Base-by-base conservation (phyloP, 495 filamentous ascomycete species). In the Bacidia gigantensis region DNA sequence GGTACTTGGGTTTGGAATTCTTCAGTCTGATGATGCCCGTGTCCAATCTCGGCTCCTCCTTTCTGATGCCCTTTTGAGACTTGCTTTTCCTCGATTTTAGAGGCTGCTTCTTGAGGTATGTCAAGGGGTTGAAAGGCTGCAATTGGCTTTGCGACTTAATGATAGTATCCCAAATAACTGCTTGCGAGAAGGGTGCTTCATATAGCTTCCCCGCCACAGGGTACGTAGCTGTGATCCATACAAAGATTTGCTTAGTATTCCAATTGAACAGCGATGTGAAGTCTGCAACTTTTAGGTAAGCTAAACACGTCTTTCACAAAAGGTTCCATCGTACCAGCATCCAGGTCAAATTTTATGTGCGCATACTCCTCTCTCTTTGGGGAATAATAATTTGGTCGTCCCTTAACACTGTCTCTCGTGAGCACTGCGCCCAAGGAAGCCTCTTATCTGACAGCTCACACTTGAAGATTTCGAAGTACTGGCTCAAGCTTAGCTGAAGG, bases 191-290 rank as follows among this genome's bases (percentile, higher is more conserved):
- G 14, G 68, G 73, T 49, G 65, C 53, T 58, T 57, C 44, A 38
- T 52, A 57, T 42, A 61, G 56, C 43, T 52, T 24, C 53, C 65
- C 64, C 52, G 65, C 60, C 21, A 79, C 75, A 47, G 89, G 84
- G 75, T 90, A 98, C 22, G 80, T 79, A 29, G 89, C 89, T 46
- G 85, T 86, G 45, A 98, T 79, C 75, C 92, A 98, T 66, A 93
- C 79, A 69, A 97, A 99, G 59, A 97, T 68, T 68, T 96, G 88
- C 68, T 99, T 99, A n/a, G 92, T 99, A 72, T 99, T 99, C 93
- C 93, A 99, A 68, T 84, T 94, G 80, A 95, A 96, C 61, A 99
- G 82, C 24, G 84, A 82, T 51, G 80, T 79, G 48, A 98, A 77
- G 69, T 98, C 90, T 79, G 43, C 41, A 32, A n/a, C 43, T 10